Evolutionary conservation across 1,284 basidiomycete species (phyloP), one percentile per base, ranked within the genome.

Genomic region (Cronartium quercuum): DNA sequence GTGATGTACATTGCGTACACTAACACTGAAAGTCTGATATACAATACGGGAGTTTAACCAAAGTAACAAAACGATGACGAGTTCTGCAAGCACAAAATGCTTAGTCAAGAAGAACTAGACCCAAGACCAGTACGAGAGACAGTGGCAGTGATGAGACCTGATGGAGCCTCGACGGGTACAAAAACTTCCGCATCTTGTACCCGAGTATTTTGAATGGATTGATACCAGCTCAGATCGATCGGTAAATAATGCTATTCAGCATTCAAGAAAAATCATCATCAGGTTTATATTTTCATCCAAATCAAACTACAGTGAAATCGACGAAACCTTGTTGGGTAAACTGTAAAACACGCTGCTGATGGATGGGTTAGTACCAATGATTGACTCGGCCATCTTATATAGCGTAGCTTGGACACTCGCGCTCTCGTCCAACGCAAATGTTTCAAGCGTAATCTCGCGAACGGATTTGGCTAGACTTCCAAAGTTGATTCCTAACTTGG

Each of bases 361-460:
- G 3, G 84, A 84, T 29, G 81, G 81, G 80, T 92, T 90, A 80
- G 89, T 86, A 6, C 82, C 82, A 38, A 81, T 76, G 76, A 96
- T 86, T 6, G 85, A 85, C 78, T 90, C 86, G 0, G 86, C 90
- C 88, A 96, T 96, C 82, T 90, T 91, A 86, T 90, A 96, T 75
- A 94, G 84, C 61, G 92, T 95, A 13, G 93, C 92, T 88, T 92
- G 79, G 6, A 98, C 94, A 79, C 89, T 91, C 7, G 91, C 92
- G 80, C 91, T 93, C 80, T 94, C 89, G 79, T 97, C 92, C 37
- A 84, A 83, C 1, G 93, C 91, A 81, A 97, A 98, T 1, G 89
- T 84, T 77, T 91, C 88, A 38, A 97, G 83, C 7, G 92, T 94
- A 21, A 87, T 85, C 58, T 83, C 82, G 75, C 88, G 86, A 63